These are phyloP conservation scores for Coemansia biformis DNA, from an alignment of 192 early-diverging fungal genomes.

Conservation along the genomic window DNA sequence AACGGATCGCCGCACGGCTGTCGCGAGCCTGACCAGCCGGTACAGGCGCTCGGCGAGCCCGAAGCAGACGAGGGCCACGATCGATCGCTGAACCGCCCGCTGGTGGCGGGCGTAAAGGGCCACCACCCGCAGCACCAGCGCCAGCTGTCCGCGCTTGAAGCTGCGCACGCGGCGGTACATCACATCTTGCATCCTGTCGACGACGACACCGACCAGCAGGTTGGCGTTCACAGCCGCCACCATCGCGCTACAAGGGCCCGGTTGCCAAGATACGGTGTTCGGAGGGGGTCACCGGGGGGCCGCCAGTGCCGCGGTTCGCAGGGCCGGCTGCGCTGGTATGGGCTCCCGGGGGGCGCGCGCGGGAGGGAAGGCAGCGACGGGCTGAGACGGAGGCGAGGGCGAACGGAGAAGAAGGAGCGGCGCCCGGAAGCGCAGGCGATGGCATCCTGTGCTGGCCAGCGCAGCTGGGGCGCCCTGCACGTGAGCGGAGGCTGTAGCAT, in stretches of 20 bases:
- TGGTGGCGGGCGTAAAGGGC: constrained; percentile 38
- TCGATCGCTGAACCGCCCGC: constrained; percentile 25
- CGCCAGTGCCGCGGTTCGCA: too few species aligned
- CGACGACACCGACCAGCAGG: constrained; percentile 27
- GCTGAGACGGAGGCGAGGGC: too few species aligned
- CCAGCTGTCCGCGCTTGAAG: constrained; percentile 30
- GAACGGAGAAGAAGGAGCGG: too few species aligned
- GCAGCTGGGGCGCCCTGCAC: too few species aligned
- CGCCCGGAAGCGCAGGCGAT: too few species aligned
- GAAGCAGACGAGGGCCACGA: constrained; percentile 24
- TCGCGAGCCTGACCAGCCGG: constrained; percentile 26
- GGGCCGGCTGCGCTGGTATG: too few species aligned
- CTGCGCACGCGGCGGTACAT: constrained; percentile 27
- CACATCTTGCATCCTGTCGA: constrained; percentile 22
- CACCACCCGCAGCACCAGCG: constrained; percentile 18
- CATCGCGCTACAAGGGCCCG: constrained; percentile 9
- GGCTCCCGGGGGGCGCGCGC: too few species aligned
- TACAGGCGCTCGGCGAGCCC: constrained; percentile 29
- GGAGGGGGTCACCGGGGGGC: too few species aligned
- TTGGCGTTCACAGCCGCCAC: constrained; percentile 30
- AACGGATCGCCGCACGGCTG: constrained; percentile 13
- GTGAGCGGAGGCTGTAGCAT: too few species aligned
- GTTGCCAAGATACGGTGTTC: too few species aligned
- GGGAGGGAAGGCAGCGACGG: too few species aligned
- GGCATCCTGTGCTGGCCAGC: too few species aligned